A percentile compares a stretch with the other conserved stretches of the same genome.
Evolutionary conservation across 345 rosid genomes (phyloP).

Genomic region (Raphanus raphanistrum): DNA sequence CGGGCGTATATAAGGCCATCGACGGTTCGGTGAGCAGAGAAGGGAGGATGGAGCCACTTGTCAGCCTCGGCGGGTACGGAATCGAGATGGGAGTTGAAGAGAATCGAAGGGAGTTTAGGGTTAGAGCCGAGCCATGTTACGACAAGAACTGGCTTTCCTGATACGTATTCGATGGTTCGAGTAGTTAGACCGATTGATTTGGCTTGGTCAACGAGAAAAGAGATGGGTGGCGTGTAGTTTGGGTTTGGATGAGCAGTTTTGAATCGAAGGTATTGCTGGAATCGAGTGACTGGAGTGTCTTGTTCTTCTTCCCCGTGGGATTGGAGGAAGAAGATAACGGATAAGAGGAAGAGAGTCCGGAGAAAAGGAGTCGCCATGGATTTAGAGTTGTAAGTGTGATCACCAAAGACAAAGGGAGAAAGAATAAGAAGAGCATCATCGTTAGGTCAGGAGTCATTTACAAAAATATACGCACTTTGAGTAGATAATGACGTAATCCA

Average conservation of each 20-base stretch:
- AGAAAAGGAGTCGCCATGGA: slow-evolving; percentile 21
- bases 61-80: slow-evolving; percentile 83
- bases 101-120: slow-evolving; percentile 67
- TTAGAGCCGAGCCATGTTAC: slow-evolving; percentile 75
- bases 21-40: slow-evolving; percentile 62
- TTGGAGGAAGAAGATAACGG: neutral
- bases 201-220: slow-evolving; percentile 61
- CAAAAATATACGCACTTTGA: too few relatives aligned
- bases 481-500: too few relatives aligned
- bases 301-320: slow-evolving; percentile 27
- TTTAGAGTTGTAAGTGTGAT: neutral
- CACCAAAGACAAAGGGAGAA: neutral
- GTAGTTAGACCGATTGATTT: slow-evolving; percentile 50
- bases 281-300: slow-evolving; percentile 53
- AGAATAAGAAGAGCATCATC: neutral
- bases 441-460: neutral
- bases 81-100: slow-evolving; percentile 91
- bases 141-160: slow-evolving; percentile 57
- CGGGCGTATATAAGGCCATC: slow-evolving; percentile 74
- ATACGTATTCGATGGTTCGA: slow-evolving; percentile 51
- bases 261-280: slow-evolving; percentile 66
- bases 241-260: slow-evolving; percentile 87
- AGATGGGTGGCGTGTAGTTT: slow-evolving; percentile 58
- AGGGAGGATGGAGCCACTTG: slow-evolving; percentile 82
- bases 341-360: neutral